phyloP scores from a whole-genome alignment of 2,329 filamentous ascomycete genomes.

The Colletotrichum phormii region DNA sequence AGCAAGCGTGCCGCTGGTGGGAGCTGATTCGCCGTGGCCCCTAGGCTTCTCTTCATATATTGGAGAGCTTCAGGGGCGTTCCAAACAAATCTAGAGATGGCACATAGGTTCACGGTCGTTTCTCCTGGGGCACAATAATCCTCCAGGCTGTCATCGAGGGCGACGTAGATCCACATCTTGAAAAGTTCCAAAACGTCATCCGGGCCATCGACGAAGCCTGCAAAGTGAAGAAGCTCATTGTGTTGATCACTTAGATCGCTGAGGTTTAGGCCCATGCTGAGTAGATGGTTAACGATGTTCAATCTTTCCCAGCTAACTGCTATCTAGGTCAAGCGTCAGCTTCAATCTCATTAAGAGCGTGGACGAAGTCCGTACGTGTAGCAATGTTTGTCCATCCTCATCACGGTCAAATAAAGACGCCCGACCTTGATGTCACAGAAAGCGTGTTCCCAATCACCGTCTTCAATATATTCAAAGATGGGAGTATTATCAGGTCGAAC shows the following conservation, averaged over 20 bases:
- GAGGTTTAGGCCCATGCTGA: neutral
- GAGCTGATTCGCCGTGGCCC: neutral
- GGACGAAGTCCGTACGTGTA: neutral
- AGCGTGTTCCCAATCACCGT: fast-evolving
- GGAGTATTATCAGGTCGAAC: fast-evolving
- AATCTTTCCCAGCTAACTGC: fast-evolving
- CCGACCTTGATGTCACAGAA: neutral
- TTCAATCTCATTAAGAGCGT: too few species aligned
- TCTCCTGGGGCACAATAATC: neutral
- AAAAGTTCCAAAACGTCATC: neutral
- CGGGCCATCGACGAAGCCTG: fast-evolving
- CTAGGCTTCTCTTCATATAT: neutral
- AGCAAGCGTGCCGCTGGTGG: neutral
- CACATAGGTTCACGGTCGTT: fast-evolving
- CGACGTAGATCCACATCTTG: neutral
- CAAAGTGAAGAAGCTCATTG: fast-evolving
- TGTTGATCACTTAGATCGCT: fast-evolving
- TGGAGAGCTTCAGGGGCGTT: fast-evolving
- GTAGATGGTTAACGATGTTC: neutral
- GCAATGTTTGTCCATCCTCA: fast-evolving
- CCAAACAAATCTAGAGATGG: neutral
- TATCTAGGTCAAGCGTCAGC: neutral
- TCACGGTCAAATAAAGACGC: neutral
- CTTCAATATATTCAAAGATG: fast-evolving
- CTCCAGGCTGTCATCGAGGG: neutral